Base-by-base conservation (phyloP, 805 yeast genomes). In the Groenewaldozyma tartarivorans region DNA sequence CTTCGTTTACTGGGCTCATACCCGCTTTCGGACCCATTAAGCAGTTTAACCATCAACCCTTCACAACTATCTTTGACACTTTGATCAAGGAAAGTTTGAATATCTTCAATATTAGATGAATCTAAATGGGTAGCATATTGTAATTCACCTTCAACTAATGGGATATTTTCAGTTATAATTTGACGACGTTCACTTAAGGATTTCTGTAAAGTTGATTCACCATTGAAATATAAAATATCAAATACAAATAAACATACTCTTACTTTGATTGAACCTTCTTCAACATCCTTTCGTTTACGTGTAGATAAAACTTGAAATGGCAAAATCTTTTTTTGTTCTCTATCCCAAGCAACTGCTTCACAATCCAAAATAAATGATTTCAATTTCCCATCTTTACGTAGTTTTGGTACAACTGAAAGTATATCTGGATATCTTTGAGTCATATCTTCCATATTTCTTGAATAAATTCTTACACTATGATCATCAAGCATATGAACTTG, bases 291-390 rank as follows among this genome's bases (percentile, higher is more conserved):
- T 40, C 97, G 74, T 63, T 92, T 92, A 59, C 98, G 75, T 0
- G 98, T 92, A 1, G 95, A 81, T 38, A 92, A 65, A 0, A 86
- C 81, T 60, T 92, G 98, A 62, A 92, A 92, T 1, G 98, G 98
- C 42, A 92, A 64, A 43, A 92, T 90, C 58, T 81, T 83, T n/a
- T 75, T 60, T 18, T 71, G 68, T 40, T 72, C 80, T 42, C 79
- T 67, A 60, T 90, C 96, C 94, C 95, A 92, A 0, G 98, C 98
- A 5, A 92, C 98, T 5, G 96, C 96, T 62, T 92, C 98, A 63
- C 96, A 83, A 58, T 92, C 98, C 43, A 92, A 60, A 44, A 92
- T 86, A 59, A 90, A 68, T 5, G 83, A 72, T 32, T 64, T 62
- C 1, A 76, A 68, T 3, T 36, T 40, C 9, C 58, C 57, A 3